Conservation (phyloP, 176 grass and related monocot species). For the Paspalum notatum region DNA sequence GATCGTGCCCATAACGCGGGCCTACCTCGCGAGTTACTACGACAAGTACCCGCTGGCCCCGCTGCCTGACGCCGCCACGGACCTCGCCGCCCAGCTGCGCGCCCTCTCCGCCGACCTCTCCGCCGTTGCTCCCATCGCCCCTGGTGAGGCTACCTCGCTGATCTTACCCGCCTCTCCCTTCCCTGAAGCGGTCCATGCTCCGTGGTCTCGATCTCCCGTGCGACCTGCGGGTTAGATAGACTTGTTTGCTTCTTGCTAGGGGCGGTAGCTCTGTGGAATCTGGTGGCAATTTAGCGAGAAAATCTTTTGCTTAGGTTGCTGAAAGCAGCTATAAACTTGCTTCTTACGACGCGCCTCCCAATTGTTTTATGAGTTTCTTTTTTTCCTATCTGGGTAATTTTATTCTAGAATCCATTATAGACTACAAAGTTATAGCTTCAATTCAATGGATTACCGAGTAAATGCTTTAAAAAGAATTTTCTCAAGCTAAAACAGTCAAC, state of each 20-base stretch:
- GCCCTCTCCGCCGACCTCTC: conserved; percentile 55
- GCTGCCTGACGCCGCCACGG: conserved; percentile 49
- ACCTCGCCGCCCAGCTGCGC: conserved; percentile 58
- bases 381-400: not conserved
- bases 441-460: not conserved
- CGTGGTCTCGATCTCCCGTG: not conserved
- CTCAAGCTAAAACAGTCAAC: not conserved
- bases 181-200: not conserved
- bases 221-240: not conserved
- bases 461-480: not conserved
- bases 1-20: conserved; percentile 89
- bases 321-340: conserved; percentile 1
- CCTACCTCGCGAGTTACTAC: conserved; percentile 84
- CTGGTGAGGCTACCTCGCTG: conserved; percentile 47
- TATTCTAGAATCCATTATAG: not conserved
- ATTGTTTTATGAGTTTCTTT: not conserved
- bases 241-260: not conserved
- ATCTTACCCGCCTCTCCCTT: conserved; percentile 15
- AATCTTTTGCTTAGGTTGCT: not conserved
- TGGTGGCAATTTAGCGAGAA: not conserved
- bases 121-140: conserved; percentile 37
- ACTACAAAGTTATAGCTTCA: not conserved
- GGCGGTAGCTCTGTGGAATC: not conserved
- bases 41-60: conserved; percentile 69
- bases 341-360: not conserved